phyloP scores from a whole-genome alignment of 805 yeast genomes.

The Kluyveromyces starmeri region DNA sequence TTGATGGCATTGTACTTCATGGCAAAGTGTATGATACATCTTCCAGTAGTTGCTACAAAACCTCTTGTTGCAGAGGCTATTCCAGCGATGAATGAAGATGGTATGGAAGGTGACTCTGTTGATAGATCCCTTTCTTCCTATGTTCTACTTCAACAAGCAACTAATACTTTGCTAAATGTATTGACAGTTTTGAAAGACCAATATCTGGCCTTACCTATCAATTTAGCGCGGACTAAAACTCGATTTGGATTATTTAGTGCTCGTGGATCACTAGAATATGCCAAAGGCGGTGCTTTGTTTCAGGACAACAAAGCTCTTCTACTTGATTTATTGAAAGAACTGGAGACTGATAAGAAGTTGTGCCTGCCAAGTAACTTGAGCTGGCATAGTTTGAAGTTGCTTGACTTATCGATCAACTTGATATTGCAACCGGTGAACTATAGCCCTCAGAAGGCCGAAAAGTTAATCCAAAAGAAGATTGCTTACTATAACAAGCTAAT shows the following conservation, averaged over 20 bases:
- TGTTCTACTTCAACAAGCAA: slow-evolving; percentile 60
- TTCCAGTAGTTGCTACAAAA: slow-evolving; percentile 49
- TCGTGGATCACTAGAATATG: slow-evolving; percentile 70
- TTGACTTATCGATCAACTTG: slow-evolving; percentile 53
- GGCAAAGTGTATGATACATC: slow-evolving; percentile 53
- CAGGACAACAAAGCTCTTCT: slow-evolving; percentile 58
- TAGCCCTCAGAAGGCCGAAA: slow-evolving; percentile 23
- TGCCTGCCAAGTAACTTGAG: slow-evolving; percentile 57
- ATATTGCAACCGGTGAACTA: slow-evolving; percentile 47
- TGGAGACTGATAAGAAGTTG: slow-evolving; percentile 42
- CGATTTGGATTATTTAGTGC: slow-evolving; percentile 59
- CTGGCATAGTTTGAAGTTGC: slow-evolving; percentile 42
- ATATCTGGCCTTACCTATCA: slow-evolving; percentile 55
- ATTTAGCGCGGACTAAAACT: slow-evolving; percentile 52
- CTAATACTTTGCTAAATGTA: slow-evolving; percentile 49
- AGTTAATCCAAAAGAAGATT: slow-evolving; percentile 20
- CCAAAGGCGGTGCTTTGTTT: slow-evolving; percentile 72
- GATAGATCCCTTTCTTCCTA: slow-evolving; percentile 44
- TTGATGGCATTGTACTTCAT: slow-evolving; percentile 52
- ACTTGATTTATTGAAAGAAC: slow-evolving; percentile 38
- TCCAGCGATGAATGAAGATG: background rate
- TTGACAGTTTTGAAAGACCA: slow-evolving; percentile 36
- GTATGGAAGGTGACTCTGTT: slow-evolving; percentile 7
- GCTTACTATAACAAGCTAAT: slow-evolving; percentile 22
- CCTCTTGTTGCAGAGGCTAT: slow-evolving; percentile 21